A percentile compares a stretch with the other conserved stretches of the same genome.
Evolutionary conservation across 2,329 filamentous ascomycete genomes (phyloP).

Genomic region (Rhynchosporium graminicola): DNA sequence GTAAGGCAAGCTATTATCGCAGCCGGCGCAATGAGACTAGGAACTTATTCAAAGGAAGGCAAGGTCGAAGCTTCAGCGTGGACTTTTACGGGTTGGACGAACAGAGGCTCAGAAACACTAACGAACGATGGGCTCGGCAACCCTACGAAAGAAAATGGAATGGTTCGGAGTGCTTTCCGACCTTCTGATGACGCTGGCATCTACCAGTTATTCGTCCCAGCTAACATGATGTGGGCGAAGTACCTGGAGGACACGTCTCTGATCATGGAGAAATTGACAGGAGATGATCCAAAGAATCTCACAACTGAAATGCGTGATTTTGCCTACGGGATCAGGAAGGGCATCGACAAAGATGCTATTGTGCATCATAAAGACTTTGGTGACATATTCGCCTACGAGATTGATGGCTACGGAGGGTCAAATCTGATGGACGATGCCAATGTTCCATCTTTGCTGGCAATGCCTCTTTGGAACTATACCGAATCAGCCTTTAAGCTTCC

Average conservation of each 20-base stretch:
- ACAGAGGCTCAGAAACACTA: slow-evolving; percentile 77
- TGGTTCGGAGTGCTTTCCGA: slow-evolving; percentile 85
- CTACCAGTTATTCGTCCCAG: slow-evolving; percentile 82
- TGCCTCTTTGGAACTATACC: slow-evolving; percentile 62
- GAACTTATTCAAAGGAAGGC: slow-evolving; percentile 69
- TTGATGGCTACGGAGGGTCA: slow-evolving; percentile 61
- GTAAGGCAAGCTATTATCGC: slow-evolving; percentile 68
- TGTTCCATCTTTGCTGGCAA: slow-evolving; percentile 65
- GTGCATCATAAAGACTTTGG: slow-evolving; percentile 62
- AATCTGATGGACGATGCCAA: slow-evolving; percentile 76
- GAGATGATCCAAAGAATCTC: slow-evolving; percentile 47
- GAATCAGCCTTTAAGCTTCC: slow-evolving; percentile 33
- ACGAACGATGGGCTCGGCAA: slow-evolving; percentile 76
- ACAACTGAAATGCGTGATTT: slow-evolving; percentile 57
- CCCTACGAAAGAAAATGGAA: slow-evolving; percentile 73
- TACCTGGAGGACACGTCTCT: slow-evolving; percentile 56
- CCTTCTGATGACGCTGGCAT: slow-evolving; percentile 84
- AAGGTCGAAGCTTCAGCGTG: slow-evolving; percentile 62
- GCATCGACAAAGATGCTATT: slow-evolving; percentile 71
- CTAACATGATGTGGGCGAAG: slow-evolving; percentile 79
- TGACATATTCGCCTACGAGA: slow-evolving; percentile 76
- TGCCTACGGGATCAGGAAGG: slow-evolving; percentile 64
- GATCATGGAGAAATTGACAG: slow-evolving; percentile 54
- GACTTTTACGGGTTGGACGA: slow-evolving; percentile 74
- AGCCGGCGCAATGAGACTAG: slow-evolving; percentile 68